These are phyloP conservation scores for Colletotrichum camelliae DNA, from an alignment of 2,329 filamentous ascomycete genomes.

Conservation along the genomic window DNA sequence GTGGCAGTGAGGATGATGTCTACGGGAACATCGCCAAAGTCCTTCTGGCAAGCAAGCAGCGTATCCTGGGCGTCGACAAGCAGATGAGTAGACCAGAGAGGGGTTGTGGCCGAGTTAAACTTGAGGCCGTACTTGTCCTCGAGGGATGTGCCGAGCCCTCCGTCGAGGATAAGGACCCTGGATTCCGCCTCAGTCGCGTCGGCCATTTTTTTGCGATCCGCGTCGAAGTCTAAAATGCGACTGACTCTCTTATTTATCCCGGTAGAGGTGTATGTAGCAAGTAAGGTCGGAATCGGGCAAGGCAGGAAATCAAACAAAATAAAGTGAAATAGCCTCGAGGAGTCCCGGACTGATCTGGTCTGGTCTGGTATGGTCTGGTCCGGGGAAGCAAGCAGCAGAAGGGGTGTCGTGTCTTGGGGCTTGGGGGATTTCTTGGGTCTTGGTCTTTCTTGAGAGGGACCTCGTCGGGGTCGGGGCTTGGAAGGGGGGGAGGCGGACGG, in stretches of 20 bases:
- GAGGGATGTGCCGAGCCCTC: slow-evolving; percentile 71
- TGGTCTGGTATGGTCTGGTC: neutral
- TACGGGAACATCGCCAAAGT: slow-evolving; percentile 61
- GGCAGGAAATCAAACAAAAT: neutral
- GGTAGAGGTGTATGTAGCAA: neutral
- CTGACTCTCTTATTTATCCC: neutral
- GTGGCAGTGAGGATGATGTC: slow-evolving; percentile 72
- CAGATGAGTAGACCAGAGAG: slow-evolving; percentile 73
- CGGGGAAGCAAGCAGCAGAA: neutral
- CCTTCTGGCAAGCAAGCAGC: slow-evolving; percentile 59
- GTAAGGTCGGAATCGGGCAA: neutral
- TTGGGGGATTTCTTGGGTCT: slow-evolving; percentile 15
- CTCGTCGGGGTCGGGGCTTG: neutral
- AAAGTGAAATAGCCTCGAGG: neutral
- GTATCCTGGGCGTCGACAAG: slow-evolving; percentile 59
- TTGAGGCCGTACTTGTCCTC: slow-evolving; percentile 59
- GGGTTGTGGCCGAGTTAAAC: slow-evolving; percentile 55
- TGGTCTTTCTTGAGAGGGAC: neutral
- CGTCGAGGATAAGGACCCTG: slow-evolving; percentile 61
- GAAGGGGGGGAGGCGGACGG: no score
- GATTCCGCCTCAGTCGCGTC: neutral
- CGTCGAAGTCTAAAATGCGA: neutral
- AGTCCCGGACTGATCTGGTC: neutral
- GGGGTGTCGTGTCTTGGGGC: slow-evolving; percentile 3
- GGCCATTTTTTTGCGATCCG: neutral